Conservation (phyloP, 805 yeast genomes). For the Wickerhamiella domercqiae region DNA sequence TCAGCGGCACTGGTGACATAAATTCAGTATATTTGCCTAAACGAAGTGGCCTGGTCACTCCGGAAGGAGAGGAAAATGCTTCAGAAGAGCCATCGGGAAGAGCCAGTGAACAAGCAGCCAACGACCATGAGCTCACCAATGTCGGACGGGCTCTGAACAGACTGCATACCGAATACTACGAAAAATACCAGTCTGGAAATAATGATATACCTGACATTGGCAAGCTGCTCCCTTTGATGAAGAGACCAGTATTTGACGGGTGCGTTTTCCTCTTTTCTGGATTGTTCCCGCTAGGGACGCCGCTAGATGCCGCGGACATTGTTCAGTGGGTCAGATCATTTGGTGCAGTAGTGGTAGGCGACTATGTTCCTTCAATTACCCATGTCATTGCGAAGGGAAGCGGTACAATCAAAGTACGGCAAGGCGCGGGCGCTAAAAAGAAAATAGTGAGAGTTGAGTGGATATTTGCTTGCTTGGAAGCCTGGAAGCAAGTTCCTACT, state of each 20-base stretch:
- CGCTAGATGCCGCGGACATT: slow-evolving; percentile 59
- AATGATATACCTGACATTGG: slow-evolving; percentile 20
- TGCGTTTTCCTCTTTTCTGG: slow-evolving; percentile 72
- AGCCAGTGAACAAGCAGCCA: slow-evolving; percentile 39
- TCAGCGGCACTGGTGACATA: slow-evolving; percentile 94
- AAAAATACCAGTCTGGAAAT: slow-evolving; percentile 20
- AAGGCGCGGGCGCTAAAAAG: slow-evolving; percentile 51
- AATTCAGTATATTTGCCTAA: slow-evolving; percentile 84
- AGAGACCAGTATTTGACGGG: slow-evolving; percentile 48
- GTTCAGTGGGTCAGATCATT: slow-evolving; percentile 85
- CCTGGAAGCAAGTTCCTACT: slow-evolving; percentile 61
- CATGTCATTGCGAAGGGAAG: slow-evolving; percentile 76
- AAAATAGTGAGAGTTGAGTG: slow-evolving; percentile 84
- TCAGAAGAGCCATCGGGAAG: slow-evolving; percentile 7
- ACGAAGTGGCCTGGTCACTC: slow-evolving; percentile 29
- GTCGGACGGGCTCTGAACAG: slow-evolving; percentile 45
- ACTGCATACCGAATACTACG: slow-evolving; percentile 57
- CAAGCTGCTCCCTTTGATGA: slow-evolving; percentile 46
- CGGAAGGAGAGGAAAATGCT: slow-evolving; percentile 11
- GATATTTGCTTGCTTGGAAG: slow-evolving; percentile 72
- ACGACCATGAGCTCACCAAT: slow-evolving; percentile 58
- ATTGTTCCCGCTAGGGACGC: slow-evolving; percentile 66
- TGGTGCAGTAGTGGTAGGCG: slow-evolving; percentile 72
- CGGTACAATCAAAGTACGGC: slow-evolving; percentile 69
- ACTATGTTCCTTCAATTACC: slow-evolving; percentile 58